A percentile compares a stretch with the other conserved stretches of the same genome.
Evolutionary conservation across 768 basidiomycete species (phyloP).

Genomic region (Boletus eberwhitei): DNA sequence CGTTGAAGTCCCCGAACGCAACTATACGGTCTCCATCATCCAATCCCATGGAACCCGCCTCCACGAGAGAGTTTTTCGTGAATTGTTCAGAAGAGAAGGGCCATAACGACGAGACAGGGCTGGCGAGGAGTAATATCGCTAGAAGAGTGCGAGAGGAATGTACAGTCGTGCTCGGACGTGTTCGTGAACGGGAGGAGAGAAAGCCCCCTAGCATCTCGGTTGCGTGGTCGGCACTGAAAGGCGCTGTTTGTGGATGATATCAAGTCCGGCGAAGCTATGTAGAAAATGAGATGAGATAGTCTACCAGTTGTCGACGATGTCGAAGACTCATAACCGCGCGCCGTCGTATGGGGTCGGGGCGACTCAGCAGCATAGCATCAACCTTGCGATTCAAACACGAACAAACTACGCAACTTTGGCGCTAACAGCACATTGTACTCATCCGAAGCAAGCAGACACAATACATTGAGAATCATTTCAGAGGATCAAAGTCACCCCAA

Average conservation of each 20-base stretch:
- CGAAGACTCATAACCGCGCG: constrained; percentile 5
- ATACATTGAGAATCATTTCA: constrained; percentile 20
- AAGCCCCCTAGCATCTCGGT: constrained; percentile 9
- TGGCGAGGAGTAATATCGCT: constrained; percentile 12
- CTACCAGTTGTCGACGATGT: background rate
- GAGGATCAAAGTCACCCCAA: constrained; percentile 83
- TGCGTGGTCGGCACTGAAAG: background rate
- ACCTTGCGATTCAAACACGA: constrained; percentile 21
- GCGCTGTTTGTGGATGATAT: background rate
- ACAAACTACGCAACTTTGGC: constrained; percentile 15
- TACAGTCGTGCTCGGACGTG: background rate
- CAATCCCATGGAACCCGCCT: constrained; percentile 78
- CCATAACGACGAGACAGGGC: constrained; percentile 50
- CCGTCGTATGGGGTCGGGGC: background rate
- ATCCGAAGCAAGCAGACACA: background rate
- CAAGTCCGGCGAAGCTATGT: too few relatives aligned
- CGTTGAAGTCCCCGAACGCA: constrained; percentile 94
- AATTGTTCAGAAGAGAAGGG: constrained; percentile 88
- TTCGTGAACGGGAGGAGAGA: background rate
- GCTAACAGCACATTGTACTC: background rate
- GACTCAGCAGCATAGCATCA: background rate
- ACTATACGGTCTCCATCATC: constrained; percentile 68
- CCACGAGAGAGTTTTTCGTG: constrained; percentile 73
- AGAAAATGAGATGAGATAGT: background rate
- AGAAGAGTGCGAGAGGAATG: constrained; percentile 9